Evolutionary conservation across 1,284 basidiomycete species (phyloP).

Genomic region (Apiotrichum sp.): DNA sequence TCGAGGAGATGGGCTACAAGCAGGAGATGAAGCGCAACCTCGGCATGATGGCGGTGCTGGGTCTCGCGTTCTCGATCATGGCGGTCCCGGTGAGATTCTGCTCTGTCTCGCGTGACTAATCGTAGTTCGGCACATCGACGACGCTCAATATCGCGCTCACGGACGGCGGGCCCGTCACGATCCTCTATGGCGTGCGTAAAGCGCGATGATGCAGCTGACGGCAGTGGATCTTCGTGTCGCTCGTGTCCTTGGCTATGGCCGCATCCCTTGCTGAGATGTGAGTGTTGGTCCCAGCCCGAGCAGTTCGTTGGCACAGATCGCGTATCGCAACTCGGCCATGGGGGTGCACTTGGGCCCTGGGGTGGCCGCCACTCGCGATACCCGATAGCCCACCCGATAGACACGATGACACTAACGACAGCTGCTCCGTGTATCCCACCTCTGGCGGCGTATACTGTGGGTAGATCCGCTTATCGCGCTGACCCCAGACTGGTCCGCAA

Average conservation of each 20-base stretch:
- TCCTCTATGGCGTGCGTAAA: conserved; percentile 44
- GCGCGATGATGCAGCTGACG: not conserved
- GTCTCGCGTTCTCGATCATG: conserved; percentile 48
- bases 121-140: conserved; percentile 39
- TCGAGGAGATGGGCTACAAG: conserved; percentile 50
- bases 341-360: too few species aligned
- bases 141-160: conserved; percentile 48
- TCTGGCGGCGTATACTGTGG: conserved; percentile 49
- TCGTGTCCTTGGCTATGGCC: conserved; percentile 49
- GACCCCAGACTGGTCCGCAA: conserved; percentile 46
- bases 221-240: conserved; percentile 49
- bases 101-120: not conserved
- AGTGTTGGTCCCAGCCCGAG: conserved; percentile 1
- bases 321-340: too few species aligned
- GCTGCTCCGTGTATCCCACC: conserved; percentile 49
- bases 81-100: conserved; percentile 28
- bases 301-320: too few species aligned
- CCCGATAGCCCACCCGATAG: not conserved
- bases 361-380: too few species aligned
- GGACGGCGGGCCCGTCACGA: conserved; percentile 47
- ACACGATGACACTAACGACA: conserved; percentile 6
- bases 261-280: conserved; percentile 49
- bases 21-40: conserved; percentile 47
- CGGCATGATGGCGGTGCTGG: conserved; percentile 50
- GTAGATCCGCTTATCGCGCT: not conserved